Evolutionary conservation across 192 early-diverging fungal species (phyloP), one percentile per base, ranked within the genome.

Genomic region (Coemansia biformis): DNA sequence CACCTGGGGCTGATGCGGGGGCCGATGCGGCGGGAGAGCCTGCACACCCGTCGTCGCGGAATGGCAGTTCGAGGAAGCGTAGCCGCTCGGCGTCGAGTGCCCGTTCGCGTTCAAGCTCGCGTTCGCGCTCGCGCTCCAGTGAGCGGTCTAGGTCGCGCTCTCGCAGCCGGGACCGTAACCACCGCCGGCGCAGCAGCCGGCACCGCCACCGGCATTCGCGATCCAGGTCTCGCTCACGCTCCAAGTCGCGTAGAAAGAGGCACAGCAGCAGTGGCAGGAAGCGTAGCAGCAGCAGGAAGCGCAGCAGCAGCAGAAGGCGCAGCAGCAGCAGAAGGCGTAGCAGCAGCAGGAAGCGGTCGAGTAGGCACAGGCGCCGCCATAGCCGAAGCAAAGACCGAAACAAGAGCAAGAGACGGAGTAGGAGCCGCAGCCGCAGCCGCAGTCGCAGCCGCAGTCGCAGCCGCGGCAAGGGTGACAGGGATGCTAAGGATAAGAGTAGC

Each of bases 191-290:
- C 40, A 29, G 45, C 40, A 52, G 50, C 19, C 33, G 44, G 17
- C 70, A 53, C 31, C 56, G 38, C n/a, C 50, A 44, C 8, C 44
- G 51, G 36, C 48, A 53, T 5, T 32, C 57, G 38, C 61, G 55
- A 16, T 52, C 57, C 14, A 34, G 29, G 33, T 73, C 67, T 9
- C 24, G 24, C 24, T 48, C 60, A 13, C 54, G 42, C 42, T 33
- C 22, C 14, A 29, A 21, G 26, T 48, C 60, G 16, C 54, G 42
- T 36, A 38, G 29, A 18, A 29, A 21, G 26, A 38, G 49, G 18
- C 52, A 41, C 19, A 47, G 40, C 52, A 54, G 52, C 40, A 50
- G 53, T 8, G 52, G 45, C 43, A 51, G 45, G 35, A 44, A 43
- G 52, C 16, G 17, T 16, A 39, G 38, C 11, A 16, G 17, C 17